A percentile compares a stretch with the other conserved stretches of the same genome.
Evolutionary conservation across 495 filamentous ascomycete species (phyloP).

Genomic region (Neurospora discreta): DNA sequence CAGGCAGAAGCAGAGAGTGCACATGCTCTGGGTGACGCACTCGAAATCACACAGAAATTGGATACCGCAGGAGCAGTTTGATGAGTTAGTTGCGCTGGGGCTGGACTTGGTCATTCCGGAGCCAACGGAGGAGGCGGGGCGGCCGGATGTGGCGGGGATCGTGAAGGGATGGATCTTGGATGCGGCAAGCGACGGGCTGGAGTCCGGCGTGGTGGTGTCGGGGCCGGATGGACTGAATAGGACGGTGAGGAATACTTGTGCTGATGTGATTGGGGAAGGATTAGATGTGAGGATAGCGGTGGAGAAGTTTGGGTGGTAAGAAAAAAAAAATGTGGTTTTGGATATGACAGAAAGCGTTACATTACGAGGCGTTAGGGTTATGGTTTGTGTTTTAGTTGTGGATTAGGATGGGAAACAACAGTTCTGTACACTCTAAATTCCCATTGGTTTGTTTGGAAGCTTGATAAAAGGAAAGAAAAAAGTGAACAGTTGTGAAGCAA

Average conservation of each 20-base stretch:
- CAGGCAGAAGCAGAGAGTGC: conserved; percentile 24
- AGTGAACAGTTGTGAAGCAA: too few relatives aligned
- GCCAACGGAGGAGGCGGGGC: conserved; percentile 39
- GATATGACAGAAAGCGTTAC: background rate
- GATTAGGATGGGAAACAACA: background rate
- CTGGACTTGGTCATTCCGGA: conserved; percentile 38
- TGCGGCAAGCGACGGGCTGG: conserved; percentile 15
- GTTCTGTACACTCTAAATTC: background rate
- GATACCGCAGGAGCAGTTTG: conserved; percentile 35
- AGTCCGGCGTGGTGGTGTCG: conserved; percentile 38
- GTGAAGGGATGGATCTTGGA: conserved; percentile 22
- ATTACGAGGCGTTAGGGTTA: background rate
- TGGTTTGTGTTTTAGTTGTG: background rate
- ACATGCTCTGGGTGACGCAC: conserved; percentile 49
- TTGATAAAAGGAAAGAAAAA: too few relatives aligned
- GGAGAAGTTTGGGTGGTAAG: conserved; percentile 44
- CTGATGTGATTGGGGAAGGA: conserved; percentile 29
- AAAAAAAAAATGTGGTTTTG: background rate
- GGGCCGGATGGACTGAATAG: conserved; percentile 46
- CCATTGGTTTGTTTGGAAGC: background rate
- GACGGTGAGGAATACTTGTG: conserved; percentile 40
- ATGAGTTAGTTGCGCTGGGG: conserved; percentile 33
- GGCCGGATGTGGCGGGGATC: conserved; percentile 36
- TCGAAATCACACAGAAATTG: conserved; percentile 37
- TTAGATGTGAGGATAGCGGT: conserved; percentile 29